Evolutionary conservation across 805 yeast genomes (phyloP).

Genomic region (Saturnispora besseyi): DNA sequence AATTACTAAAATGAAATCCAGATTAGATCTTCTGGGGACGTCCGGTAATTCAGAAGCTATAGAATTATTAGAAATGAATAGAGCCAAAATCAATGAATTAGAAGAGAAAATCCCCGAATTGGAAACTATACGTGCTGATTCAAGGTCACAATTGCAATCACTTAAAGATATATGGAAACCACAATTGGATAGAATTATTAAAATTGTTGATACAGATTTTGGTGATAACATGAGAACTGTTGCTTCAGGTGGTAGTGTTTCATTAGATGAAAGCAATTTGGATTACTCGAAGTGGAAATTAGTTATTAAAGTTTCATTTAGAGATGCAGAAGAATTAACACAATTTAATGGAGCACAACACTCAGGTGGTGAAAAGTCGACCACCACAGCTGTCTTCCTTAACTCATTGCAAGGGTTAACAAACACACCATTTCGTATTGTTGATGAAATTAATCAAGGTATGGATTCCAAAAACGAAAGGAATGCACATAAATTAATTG

Average conservation of each 20-base stretch:
- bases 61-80: slow-evolving; percentile 30
- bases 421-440: slow-evolving; percentile 85
- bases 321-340: slow-evolving; percentile 65
- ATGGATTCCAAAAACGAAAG: slow-evolving; percentile 94
- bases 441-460: slow-evolving; percentile 98
- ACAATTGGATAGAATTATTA: slow-evolving; percentile 43
- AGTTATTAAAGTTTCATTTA: slow-evolving; percentile 75
- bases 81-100: slow-evolving; percentile 29
- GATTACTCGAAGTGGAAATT: slow-evolving; percentile 71
- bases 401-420: slow-evolving; percentile 87
- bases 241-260: slow-evolving; percentile 82
- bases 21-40: slow-evolving; percentile 23
- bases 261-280: slow-evolving; percentile 41
- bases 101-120: slow-evolving; percentile 33
- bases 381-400: slow-evolving; percentile 82
- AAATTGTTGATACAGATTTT: slow-evolving; percentile 54
- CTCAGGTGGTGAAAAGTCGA: slow-evolving; percentile 97
- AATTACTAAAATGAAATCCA: slow-evolving; percentile 35
- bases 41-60: slow-evolving; percentile 24
- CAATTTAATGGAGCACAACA: slow-evolving; percentile 79
- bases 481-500: slow-evolving; percentile 76
- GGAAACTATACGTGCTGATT: slow-evolving; percentile 23
- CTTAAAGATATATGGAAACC: slow-evolving; percentile 46
- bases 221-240: slow-evolving; percentile 57
- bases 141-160: slow-evolving; percentile 32